phyloP scores from a whole-genome alignment of 2,329 filamentous ascomycete species.

The Passalora sequoiae region DNA sequence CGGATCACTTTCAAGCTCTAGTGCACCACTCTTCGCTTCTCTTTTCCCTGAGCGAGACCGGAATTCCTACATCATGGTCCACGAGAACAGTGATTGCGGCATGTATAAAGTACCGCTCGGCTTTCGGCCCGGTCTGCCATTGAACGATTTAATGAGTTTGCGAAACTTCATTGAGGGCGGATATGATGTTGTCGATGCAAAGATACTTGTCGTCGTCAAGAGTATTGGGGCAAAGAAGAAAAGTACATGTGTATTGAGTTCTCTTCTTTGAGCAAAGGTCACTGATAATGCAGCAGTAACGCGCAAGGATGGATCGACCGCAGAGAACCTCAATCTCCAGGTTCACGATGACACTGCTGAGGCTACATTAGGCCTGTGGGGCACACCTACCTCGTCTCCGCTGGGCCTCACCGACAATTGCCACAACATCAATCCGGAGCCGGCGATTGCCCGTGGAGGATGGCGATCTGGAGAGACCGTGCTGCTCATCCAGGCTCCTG shows the following conservation, averaged over 20 bases:
- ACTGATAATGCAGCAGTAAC: slow-evolving; percentile 35
- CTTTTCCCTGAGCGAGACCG: slow-evolving; percentile 55
- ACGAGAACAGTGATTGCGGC: slow-evolving; percentile 45
- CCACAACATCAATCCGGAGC: slow-evolving; percentile 9
- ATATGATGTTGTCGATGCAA: slow-evolving; percentile 48
- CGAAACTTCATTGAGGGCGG: slow-evolving; percentile 52
- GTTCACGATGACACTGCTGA: slow-evolving; percentile 56
- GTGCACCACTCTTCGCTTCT: slow-evolving; percentile 49
- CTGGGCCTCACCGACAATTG: slow-evolving; percentile 4
- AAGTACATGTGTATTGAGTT: slow-evolving; percentile 29
- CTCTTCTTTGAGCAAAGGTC: background rate
- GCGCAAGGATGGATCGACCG: slow-evolving; percentile 43
- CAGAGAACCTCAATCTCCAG: slow-evolving; percentile 47
- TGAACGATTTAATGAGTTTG: slow-evolving; percentile 53
- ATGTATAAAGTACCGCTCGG: slow-evolving; percentile 47
- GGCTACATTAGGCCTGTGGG: slow-evolving; percentile 52
- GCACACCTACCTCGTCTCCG: slow-evolving; percentile 39
- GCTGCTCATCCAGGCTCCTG: slow-evolving; percentile 29
- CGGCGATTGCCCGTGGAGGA: slow-evolving; percentile 7
- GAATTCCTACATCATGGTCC: slow-evolving; percentile 51
- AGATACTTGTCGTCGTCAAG: slow-evolving; percentile 55
- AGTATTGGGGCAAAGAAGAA: slow-evolving; percentile 51
- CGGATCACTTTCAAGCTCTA: slow-evolving; percentile 37
- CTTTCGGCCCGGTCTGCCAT: slow-evolving; percentile 33
- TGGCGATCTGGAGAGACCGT: slow-evolving; percentile 32